Conservation (phyloP, 2,329 filamentous ascomycete species). For the Penicillium sp. region DNA sequence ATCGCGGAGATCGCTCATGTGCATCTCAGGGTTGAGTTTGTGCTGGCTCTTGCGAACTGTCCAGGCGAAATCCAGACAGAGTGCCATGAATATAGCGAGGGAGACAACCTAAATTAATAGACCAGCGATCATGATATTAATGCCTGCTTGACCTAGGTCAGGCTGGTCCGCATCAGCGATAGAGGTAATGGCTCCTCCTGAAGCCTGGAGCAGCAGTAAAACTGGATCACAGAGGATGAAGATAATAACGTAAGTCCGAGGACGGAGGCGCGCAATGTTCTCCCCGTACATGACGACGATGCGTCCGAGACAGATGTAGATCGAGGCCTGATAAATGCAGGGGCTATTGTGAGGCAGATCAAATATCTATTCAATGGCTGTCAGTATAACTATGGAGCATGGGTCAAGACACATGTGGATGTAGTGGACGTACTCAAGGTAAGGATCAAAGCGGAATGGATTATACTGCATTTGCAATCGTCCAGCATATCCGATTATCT, state of each 20-base stretch:
- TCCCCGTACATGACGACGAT: background rate
- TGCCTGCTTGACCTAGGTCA: constrained; percentile 41
- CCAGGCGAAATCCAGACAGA: background rate
- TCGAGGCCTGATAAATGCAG: background rate
- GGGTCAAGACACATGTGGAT: background rate
- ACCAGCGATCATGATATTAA: constrained; percentile 64
- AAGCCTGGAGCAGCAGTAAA: constrained; percentile 59
- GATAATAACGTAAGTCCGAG: constrained; percentile 35
- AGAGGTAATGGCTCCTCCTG: constrained; percentile 57
- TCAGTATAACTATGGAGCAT: background rate
- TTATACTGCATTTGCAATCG: constrained; percentile 4
- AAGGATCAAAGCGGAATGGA: background rate
- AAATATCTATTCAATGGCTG: background rate
- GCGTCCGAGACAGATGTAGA: background rate
- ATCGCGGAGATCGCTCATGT: background rate
- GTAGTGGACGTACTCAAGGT: constrained; percentile 1
- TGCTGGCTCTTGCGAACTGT: background rate
- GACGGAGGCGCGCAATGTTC: constrained; percentile 30
- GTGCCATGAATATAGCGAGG: constrained; percentile 50
- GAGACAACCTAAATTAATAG: constrained; percentile 60
- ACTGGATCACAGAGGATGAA: constrained; percentile 64
- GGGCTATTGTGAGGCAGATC: background rate
- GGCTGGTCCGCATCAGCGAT: constrained; percentile 35
- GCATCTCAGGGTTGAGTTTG: background rate
- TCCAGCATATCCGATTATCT: constrained; percentile 1